Conservation (phyloP, 2,329 filamentous ascomycete genomes). For the Trichoderma koningii region DNA sequence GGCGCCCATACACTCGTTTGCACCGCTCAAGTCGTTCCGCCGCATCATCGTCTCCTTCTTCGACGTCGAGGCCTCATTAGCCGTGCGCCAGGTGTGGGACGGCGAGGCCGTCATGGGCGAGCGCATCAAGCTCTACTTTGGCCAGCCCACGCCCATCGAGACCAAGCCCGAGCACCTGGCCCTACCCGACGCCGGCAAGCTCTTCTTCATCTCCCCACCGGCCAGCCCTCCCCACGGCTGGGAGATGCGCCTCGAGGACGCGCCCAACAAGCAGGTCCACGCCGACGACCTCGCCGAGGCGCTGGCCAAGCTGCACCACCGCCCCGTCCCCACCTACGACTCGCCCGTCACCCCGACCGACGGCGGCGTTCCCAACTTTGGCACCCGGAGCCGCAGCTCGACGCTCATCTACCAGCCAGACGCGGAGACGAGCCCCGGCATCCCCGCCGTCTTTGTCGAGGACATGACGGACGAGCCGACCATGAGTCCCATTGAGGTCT, state of each 20-base stretch:
- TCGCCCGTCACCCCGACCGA: conserved; percentile 40
- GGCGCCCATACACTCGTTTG: conserved; percentile 75
- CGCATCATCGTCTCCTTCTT: conserved; percentile 81
- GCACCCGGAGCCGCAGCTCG: conserved; percentile 60
- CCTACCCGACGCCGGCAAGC: conserved; percentile 69
- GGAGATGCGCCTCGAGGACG: conserved; percentile 68
- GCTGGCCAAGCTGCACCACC: conserved; percentile 61
- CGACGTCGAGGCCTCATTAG: conserved; percentile 67
- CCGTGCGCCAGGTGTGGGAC: conserved; percentile 72
- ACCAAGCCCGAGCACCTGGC: conserved; percentile 59
- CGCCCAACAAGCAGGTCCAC: conserved; percentile 69
- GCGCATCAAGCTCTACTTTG: conserved; percentile 69
- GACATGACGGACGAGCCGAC: conserved; percentile 63
- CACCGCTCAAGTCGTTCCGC: conserved; percentile 78
- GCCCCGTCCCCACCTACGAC: conserved; percentile 33
- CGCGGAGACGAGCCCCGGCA: conserved; percentile 55
- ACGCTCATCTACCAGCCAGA: conserved; percentile 67
- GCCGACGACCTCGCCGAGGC: conserved; percentile 69
- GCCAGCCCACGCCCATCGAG: conserved; percentile 61
- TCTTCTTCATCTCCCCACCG: conserved; percentile 73
- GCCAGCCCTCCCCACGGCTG: conserved; percentile 69
- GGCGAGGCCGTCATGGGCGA: conserved; percentile 72
- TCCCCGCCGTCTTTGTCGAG: conserved; percentile 68
- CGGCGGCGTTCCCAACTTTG: conserved; percentile 32
- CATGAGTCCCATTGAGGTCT: conserved; percentile 46